Base-by-base conservation (phyloP, 345 rosid genomes). In the Corchorus capsularis region DNA sequence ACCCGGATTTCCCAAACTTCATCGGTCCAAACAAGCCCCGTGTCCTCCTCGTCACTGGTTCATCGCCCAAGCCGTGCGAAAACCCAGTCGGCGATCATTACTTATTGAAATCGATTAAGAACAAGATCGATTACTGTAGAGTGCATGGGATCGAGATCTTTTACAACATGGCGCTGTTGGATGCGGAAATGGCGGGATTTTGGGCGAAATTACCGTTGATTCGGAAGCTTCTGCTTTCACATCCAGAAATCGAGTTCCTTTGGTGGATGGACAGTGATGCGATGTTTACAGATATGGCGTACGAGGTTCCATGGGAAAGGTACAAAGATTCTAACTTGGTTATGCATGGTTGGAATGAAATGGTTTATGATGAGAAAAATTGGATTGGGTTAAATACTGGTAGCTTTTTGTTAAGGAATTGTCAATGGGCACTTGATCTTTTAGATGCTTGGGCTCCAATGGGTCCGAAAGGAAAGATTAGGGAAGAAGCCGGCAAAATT, bases 231-330 rank as follows among this genome's bases (percentile, higher is more conserved):
- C 27, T 92, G 22, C 22, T 90, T 62, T 88, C 94, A n/a, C 96
- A 90, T 78, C 96, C 94, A 35, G 92, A 88, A 66, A 60, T 90
- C 5, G 96, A 92, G 83, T 86, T 92, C 15, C 47, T 92, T 1
- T 90, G 94, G 94, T 92, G 92, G 92, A 92, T 92, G 94, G 96
- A 91, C 47, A 88, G 94, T 78, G 96, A 91, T 47, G 96, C 96
- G 0, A 83, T 91, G 90, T 91, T 92, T 62, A 92, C 96, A 0
- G 96, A 92, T 54, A 90, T 92, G 96, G 86, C 87, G 4, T 92
- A 87, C 27, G 96, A 92, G 82, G 81, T 92, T 63, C 96, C 96
- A 0, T 92, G 96, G 96, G 90, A 90, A 83, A 87, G 91, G 86
- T 92, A 92, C 8, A 84, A 85, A 59, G 89, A 84, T 61, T 78